phyloP scores from a whole-genome alignment of 345 rosid species.

The Boechera stricta region DNA sequence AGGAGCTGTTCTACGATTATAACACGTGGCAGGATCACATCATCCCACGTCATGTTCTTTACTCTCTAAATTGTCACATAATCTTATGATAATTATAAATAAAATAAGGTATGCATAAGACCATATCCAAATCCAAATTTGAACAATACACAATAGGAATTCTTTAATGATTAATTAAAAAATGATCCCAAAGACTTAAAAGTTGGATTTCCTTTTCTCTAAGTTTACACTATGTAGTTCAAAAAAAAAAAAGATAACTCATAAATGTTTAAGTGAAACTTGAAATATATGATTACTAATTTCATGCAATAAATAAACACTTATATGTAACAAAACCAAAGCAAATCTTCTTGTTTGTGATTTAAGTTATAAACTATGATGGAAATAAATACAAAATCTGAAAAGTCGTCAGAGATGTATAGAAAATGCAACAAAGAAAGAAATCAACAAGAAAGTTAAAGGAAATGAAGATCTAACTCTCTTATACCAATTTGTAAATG shows the following conservation, averaged over 20 bases:
- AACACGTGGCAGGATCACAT: slow-evolving; percentile 22
- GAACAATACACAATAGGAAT: not conserved
- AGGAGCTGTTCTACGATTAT: slow-evolving; percentile 6
- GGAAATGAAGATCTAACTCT: not conserved
- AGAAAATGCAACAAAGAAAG: not conserved
- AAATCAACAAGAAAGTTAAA: not conserved
- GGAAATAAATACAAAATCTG: not conserved
- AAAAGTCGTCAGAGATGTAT: not conserved
- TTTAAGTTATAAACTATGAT: not conserved
- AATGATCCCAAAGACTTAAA: not conserved
- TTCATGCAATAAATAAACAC: not conserved
- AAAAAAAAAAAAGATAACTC: not conserved
- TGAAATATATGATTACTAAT: not conserved
- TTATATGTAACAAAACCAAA: too few species aligned
- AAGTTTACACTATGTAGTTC: not conserved
- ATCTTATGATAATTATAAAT: not conserved
- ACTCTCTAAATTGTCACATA: not conserved
- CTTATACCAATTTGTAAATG: not conserved
- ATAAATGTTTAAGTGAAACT: not conserved
- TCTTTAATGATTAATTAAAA: not conserved
- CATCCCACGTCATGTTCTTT: slow-evolving; percentile 39
- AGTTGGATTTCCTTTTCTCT: not conserved
- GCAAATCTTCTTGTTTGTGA: not conserved
- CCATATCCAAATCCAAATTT: slow-evolving; percentile 12
- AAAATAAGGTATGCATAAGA: not conserved